Evolutionary conservation across 495 filamentous ascomycete species (phyloP).

Genomic region (Aspergillus hancockii): DNA sequence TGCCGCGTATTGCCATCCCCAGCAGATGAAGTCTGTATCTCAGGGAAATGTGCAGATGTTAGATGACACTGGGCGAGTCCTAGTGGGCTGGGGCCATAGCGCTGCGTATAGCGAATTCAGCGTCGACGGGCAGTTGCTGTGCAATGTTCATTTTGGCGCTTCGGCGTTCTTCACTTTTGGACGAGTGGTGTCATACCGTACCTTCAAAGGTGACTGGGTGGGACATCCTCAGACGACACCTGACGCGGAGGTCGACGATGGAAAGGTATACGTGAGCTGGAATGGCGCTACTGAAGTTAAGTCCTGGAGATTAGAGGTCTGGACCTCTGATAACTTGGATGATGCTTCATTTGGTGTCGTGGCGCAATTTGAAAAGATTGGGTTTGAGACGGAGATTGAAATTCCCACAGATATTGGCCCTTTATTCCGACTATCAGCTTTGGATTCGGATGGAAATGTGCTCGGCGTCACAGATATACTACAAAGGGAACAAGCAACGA

Average conservation of each 20-base stretch:
- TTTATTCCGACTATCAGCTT: constrained; percentile 23
- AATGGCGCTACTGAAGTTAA: constrained; percentile 49
- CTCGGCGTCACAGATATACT: constrained; percentile 24
- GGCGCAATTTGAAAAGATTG: constrained; percentile 17
- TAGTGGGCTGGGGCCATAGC: constrained; percentile 60
- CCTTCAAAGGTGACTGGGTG: constrained; percentile 38
- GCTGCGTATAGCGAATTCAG: constrained; percentile 58
- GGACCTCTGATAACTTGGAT: constrained; percentile 23
- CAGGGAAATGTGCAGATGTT: constrained; percentile 62
- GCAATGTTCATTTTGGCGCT: constrained; percentile 42
- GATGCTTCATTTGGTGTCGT: constrained; percentile 9
- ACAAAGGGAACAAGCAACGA: constrained; percentile 7
- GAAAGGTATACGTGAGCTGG: constrained; percentile 44
- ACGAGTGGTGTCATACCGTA: constrained; percentile 39
- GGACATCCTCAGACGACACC: constrained; percentile 34
- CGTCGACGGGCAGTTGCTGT: constrained; percentile 48
- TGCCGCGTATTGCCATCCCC: constrained; percentile 32
- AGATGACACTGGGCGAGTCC: constrained; percentile 48
- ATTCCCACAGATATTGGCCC: constrained; percentile 17
- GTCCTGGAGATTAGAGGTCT: constrained; percentile 36
- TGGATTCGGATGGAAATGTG: constrained; percentile 23
- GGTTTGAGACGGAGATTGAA: constrained; percentile 28
- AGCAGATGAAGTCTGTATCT: constrained; percentile 44
- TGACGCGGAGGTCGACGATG: constrained; percentile 25
- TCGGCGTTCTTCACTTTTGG: constrained; percentile 41